Percentiles rank a stretch among this genome's conserved stretches.
phyloP scores from a whole-genome alignment of 805 yeast species.

The Candida boidinii region DNA sequence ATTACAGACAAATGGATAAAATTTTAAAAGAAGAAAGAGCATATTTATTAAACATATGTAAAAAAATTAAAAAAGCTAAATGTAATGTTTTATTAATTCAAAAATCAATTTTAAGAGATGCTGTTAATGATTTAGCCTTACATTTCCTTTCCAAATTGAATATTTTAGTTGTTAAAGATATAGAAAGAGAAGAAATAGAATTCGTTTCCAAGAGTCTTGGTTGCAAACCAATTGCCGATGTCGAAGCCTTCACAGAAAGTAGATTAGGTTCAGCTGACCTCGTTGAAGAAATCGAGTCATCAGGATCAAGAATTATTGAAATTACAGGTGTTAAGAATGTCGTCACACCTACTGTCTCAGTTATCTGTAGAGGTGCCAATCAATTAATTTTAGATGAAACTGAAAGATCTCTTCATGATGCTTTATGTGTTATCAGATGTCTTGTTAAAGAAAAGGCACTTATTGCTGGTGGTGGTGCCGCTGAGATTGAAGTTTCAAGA shows the following conservation, averaged over 20 bases:
- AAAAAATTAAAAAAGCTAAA: conserved; percentile 92
- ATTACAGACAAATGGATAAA: conserved; percentile 98
- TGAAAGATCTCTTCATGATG: conserved; percentile 95
- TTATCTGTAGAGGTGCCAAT: conserved; percentile 93
- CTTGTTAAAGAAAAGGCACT: conserved; percentile 79
- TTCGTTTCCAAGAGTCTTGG: conserved; percentile 79
- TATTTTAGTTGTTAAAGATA: conserved; percentile 90
- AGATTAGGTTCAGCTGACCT: conserved; percentile 87
- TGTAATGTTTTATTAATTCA: conserved; percentile 89
- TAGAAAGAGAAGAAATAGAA: conserved; percentile 94
- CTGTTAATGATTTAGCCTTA: conserved; percentile 88
- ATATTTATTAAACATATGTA: conserved; percentile 87
- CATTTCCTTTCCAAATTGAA: conserved; percentile 91
- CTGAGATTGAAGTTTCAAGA: conserved; percentile 85
- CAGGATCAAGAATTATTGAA: conserved; percentile 84
- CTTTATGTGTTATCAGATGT: conserved; percentile 87
- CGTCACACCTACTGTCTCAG: conserved; percentile 66
- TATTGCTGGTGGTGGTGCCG: conserved; percentile 99
- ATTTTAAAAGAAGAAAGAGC: conserved; percentile 97
- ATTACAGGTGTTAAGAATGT: conserved; percentile 70
- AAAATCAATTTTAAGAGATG: conserved; percentile 89
- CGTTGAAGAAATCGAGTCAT: conserved; percentile 83
- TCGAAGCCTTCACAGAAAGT: conserved; percentile 88
- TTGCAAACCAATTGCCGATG: conserved; percentile 93
- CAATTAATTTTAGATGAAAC: conserved; percentile 86